phyloP scores from a whole-genome alignment of 352 stramenopile genomes.

The Blastocystis sp. region DNA sequence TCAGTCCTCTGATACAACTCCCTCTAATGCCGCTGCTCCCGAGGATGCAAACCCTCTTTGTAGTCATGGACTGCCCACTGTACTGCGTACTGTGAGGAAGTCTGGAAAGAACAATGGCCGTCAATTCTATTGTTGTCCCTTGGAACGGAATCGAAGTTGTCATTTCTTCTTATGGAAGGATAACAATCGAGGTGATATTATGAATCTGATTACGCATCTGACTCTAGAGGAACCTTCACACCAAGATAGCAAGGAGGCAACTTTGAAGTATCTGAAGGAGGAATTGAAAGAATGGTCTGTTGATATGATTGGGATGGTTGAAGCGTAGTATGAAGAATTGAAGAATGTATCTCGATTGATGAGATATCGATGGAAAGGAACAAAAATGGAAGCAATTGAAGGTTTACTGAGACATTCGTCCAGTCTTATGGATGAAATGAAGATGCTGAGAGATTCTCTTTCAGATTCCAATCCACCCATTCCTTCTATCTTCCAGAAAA shows the following conservation, averaged over 20 bases:
- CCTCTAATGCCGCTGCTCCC: background rate
- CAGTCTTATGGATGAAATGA: background rate
- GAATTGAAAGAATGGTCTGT: conserved; percentile 1
- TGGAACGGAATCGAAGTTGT: background rate
- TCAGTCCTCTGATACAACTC: background rate
- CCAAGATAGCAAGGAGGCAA: background rate
- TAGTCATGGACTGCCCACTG: conserved; percentile 21
- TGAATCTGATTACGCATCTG: background rate
- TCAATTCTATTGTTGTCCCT: conserved; percentile 26
- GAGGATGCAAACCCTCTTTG: background rate
- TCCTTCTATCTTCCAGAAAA: background rate
- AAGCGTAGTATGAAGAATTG: conserved; percentile 26
- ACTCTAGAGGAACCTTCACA: background rate
- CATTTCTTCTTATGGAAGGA: conserved; percentile 51
- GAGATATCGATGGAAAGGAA: background rate
- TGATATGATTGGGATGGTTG: background rate
- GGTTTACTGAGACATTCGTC: background rate
- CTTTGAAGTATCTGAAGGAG: background rate
- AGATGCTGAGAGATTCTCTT: background rate
- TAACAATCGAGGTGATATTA: conserved; percentile 3
- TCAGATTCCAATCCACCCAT: background rate
- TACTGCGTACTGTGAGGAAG: conserved; percentile 42
- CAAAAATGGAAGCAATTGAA: background rate
- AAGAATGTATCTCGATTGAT: background rate
- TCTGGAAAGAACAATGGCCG: conserved; percentile 35